A percentile compares a stretch with the other conserved stretches of the same genome.
Conservation (phyloP, 495 filamentous ascomycete species). For the Penicillium silybi region DNA sequence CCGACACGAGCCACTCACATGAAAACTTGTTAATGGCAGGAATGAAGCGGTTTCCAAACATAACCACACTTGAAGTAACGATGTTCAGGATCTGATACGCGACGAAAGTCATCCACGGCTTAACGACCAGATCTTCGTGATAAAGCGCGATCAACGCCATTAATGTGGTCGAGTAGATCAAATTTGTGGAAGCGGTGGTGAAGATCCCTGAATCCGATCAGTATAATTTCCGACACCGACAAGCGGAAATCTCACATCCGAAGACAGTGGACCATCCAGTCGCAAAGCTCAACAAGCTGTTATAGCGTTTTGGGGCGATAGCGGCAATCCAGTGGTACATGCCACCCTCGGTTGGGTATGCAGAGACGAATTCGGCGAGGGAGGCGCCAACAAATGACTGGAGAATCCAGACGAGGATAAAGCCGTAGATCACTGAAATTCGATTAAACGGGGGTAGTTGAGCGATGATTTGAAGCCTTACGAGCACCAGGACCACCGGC, state of each 20-base stretch:
- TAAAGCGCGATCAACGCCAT: slow-evolving; percentile 36
- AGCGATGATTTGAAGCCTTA: slow-evolving; percentile 6
- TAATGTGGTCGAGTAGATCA: slow-evolving; percentile 34
- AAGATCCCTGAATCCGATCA: slow-evolving; percentile 32
- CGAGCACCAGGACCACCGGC: slow-evolving; percentile 38
- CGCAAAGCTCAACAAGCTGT: slow-evolving; percentile 35
- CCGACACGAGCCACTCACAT: slow-evolving; percentile 9
- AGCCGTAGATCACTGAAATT: slow-evolving; percentile 36
- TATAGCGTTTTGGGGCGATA: slow-evolving; percentile 42
- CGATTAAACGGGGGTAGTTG: neutral
- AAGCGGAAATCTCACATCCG: slow-evolving; percentile 25
- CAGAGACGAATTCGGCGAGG: slow-evolving; percentile 52
- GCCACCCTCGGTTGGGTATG: slow-evolving; percentile 48
- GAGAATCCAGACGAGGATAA: slow-evolving; percentile 46
- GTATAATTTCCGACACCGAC: no score
- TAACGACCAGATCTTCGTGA: slow-evolving; percentile 28
- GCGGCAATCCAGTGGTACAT: slow-evolving; percentile 56
- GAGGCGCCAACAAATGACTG: slow-evolving; percentile 48
- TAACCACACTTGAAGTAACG: slow-evolving; percentile 25
- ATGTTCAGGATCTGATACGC: slow-evolving; percentile 34
- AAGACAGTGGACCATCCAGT: slow-evolving; percentile 40
- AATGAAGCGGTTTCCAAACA: slow-evolving; percentile 37
- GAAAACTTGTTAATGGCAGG: slow-evolving; percentile 38
- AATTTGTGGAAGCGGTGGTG: slow-evolving; percentile 39
- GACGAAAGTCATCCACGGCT: slow-evolving; percentile 39